Evolutionary conservation across 1,284 basidiomycete species (phyloP), one percentile per base, ranked within the genome.

Genomic region (Bondarzewia mesenterica): DNA sequence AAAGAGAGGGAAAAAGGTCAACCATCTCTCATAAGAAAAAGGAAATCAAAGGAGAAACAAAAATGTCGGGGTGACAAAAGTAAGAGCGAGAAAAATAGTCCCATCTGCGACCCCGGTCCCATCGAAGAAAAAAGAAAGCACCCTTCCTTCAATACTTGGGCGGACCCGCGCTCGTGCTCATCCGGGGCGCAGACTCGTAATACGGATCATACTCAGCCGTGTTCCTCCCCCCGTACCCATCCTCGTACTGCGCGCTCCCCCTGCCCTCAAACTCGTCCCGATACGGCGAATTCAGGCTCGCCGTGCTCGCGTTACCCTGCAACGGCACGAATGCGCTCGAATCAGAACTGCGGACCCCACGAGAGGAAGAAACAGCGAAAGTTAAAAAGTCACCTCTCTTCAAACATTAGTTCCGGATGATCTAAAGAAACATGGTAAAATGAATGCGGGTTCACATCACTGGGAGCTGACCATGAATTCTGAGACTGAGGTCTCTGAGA

Each of bases 241-340:
- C 38, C 45, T 40, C 43, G 23, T 43, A 46, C 46, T 49, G 47
- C 36, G 44, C 51, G 27, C 53, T 63, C 46, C 50, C 52, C 22
- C 57, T 49, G 40, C 45, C 54, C 35, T 54, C 59, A 20, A 53
- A 56, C 15, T 70, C 63, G 54, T 82, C 78, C 42, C 60, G 66
- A 60, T 77, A 79, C 41, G 70, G 66, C 47, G 65, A 57, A 37
- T 60, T 59, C 41, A 71, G 49, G 55, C 54, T 55, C 42, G 71
- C 68, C 52, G 68, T 69, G 55, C 74, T 78, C 46, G 67, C 57
- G 55, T 78, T 78, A 55, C 70, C 72, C 55, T 78, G 74, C 55
- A 82, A 58, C 21, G 80, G 80, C 42, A 78, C 64, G 57, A 82
- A 81, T 27, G 76, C 73, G 53, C 77, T 80, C 53, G 74, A 76